Evolutionary conservation across 2,329 filamentous ascomycete genomes (phyloP).

Genomic region (Cladorrhinum sp.): DNA sequence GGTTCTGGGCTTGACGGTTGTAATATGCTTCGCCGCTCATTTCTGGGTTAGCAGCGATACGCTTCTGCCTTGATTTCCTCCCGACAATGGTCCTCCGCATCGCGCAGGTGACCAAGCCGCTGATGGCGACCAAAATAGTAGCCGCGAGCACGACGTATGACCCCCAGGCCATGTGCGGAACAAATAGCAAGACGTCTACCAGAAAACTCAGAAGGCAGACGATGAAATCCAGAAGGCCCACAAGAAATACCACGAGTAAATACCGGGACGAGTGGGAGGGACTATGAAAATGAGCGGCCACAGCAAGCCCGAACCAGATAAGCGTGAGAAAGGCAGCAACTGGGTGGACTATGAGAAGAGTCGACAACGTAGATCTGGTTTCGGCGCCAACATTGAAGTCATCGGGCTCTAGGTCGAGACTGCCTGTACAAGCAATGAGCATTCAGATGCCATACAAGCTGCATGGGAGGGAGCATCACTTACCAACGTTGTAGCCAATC

Average conservation of each 20-base stretch:
- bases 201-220: constrained; percentile 84
- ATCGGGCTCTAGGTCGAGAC: constrained; percentile 20
- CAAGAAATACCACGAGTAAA: constrained; percentile 78
- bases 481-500: constrained; percentile 84
- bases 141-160: constrained; percentile 90
- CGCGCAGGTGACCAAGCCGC: constrained; percentile 83
- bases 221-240: constrained; percentile 80
- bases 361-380: constrained; percentile 66
- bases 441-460: constrained; percentile 42
- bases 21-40: constrained; percentile 97
- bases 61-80: constrained; percentile 86
- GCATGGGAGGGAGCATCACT: constrained; percentile 30
- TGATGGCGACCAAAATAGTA: constrained; percentile 77
- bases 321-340: constrained; percentile 84
- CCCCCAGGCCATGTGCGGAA: constrained; percentile 90
- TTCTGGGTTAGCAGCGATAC: constrained; percentile 89
- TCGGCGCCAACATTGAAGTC: constrained; percentile 55
- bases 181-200: constrained; percentile 89
- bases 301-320: constrained; percentile 76
- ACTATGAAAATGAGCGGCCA: constrained; percentile 78
- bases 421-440: constrained; percentile 44
- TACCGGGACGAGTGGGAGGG: constrained; percentile 89
- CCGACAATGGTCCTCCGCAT: constrained; percentile 92
- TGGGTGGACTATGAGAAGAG: constrained; percentile 88
- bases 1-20: constrained; percentile 60